phyloP scores from a whole-genome alignment of 2,329 filamentous ascomycete genomes.

The Cryphonectria parasitica region DNA sequence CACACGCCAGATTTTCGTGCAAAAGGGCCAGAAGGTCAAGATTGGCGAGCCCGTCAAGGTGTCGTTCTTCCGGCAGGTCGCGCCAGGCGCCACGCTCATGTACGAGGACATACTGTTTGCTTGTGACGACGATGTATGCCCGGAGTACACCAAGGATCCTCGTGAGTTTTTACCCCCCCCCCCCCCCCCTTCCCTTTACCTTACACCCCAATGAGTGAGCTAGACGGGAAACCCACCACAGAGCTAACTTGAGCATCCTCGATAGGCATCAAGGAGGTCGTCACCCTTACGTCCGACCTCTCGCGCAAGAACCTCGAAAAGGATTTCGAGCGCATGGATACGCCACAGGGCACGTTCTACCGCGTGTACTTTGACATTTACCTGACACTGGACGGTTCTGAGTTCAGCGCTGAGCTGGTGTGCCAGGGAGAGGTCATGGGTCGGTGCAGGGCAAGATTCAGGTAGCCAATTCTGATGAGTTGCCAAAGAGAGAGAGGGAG shows the following conservation, averaged over 20 bases:
- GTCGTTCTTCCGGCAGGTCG: constrained; percentile 97
- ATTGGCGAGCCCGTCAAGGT: constrained; percentile 99
- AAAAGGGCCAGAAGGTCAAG: constrained; percentile 98
- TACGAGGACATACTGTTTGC: constrained; percentile 98
- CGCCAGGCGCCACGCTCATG: constrained; percentile 96
- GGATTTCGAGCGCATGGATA: constrained; percentile 99
- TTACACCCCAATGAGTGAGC: neutral
- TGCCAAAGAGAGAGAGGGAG: constrained; percentile 30
- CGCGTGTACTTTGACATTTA: constrained; percentile 80
- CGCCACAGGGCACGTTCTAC: constrained; percentile 95
- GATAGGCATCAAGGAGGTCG: constrained; percentile 96
- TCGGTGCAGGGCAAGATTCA: constrained; percentile 88
- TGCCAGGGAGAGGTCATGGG: constrained; percentile 99
- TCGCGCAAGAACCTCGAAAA: constrained; percentile 98
- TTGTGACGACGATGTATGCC: constrained; percentile 96
- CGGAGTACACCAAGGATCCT: constrained; percentile 98
- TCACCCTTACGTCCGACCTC: constrained; percentile 94
- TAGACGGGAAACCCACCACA: too few relatives aligned
- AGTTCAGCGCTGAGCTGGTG: constrained; percentile 98
- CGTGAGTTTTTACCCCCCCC: constrained; percentile 85
- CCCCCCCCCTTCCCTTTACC: neutral
- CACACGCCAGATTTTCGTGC: constrained; percentile 96
- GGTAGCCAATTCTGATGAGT: constrained; percentile 46
- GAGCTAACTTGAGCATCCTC: neutral
- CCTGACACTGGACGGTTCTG: constrained; percentile 92